Evolutionary conservation across 305 asterid species (phyloP).

Genomic region (Fraxinus albicans): DNA sequence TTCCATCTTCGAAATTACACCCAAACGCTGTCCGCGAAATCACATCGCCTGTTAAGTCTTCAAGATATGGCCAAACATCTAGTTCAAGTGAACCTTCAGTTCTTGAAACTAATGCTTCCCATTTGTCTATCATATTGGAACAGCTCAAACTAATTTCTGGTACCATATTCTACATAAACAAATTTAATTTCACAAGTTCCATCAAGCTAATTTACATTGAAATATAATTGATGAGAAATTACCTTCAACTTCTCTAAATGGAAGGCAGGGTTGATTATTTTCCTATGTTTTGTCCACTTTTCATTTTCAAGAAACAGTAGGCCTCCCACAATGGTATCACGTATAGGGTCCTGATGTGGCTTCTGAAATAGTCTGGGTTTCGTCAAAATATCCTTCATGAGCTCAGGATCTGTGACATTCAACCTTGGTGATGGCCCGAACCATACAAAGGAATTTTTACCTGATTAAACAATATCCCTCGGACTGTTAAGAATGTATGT

Average conservation of each 20-base stretch:
- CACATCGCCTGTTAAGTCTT: conserved; percentile 38
- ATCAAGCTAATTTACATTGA: neutral
- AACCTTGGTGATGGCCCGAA: conserved; percentile 48
- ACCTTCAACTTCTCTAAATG: conserved; percentile 55
- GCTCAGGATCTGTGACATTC: conserved; percentile 39
- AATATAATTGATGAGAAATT: neutral
- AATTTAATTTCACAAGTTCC: neutral
- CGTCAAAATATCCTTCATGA: conserved; percentile 46
- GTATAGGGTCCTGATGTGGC: conserved; percentile 43
- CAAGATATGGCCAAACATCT: conserved; percentile 46
- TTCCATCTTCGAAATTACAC: conserved; percentile 49
- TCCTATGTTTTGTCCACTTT: conserved; percentile 50
- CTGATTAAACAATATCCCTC: conserved; percentile 19
- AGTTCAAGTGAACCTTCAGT: conserved; percentile 21
- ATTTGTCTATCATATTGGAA: conserved; percentile 36
- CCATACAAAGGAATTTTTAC: conserved; percentile 50
- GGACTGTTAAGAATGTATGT: neutral
- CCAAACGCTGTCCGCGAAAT: conserved; percentile 52
- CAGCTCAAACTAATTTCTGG: conserved; percentile 39
- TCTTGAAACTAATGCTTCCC: conserved; percentile 32
- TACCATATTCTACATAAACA: conserved; percentile 36
- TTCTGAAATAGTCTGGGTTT: conserved; percentile 38
- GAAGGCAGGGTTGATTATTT: conserved; percentile 46
- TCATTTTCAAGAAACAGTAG: conserved; percentile 42
- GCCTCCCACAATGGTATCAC: conserved; percentile 40